Conservation (phyloP, 75 land plant genomes). For the Pinus tabuliformis region DNA sequence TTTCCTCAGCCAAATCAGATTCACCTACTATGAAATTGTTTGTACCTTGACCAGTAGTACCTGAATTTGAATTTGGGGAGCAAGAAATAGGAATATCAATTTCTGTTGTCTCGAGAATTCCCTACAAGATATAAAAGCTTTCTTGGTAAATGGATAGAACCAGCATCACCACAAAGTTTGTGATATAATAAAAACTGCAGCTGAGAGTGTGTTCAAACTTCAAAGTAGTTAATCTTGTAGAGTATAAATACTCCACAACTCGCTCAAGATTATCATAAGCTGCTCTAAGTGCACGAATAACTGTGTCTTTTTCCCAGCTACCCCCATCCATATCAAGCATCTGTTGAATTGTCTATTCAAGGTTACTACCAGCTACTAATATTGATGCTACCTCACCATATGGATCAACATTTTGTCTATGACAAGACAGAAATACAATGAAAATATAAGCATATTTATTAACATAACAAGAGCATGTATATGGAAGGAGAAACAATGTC, state of each 20-base stretch:
- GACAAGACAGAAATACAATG: no score
- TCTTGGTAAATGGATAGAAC: no score
- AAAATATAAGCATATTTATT: no score
- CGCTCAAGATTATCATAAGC: constrained; percentile 89
- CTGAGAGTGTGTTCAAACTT: no score
- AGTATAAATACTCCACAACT: constrained; percentile 88
- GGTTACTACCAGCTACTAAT: constrained; percentile 43
- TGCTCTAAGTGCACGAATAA: constrained; percentile 82
- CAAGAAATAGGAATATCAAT: constrained; percentile 62
- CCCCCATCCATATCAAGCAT: constrained; percentile 62
- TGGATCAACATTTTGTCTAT: constrained; percentile 20
- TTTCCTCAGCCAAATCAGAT: constrained; percentile 35
- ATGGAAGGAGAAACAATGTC: no score
- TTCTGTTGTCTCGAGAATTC: constrained; percentile 83
- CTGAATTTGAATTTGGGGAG: constrained; percentile 16
- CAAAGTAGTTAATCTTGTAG: constrained; percentile 40
- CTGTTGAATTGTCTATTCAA: constrained; percentile 44
- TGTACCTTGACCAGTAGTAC: constrained; percentile 27
- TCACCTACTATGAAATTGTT: constrained; percentile 1
- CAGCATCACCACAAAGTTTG: no score
- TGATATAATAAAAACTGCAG: no score
- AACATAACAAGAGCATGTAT: no score
- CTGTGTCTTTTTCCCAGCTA: constrained; percentile 82
- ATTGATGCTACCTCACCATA: constrained; percentile 56
- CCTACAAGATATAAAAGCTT: constrained; percentile 31